phyloP scores from a whole-genome alignment of 805 yeast genomes.

The Saturnispora saitoi region DNA sequence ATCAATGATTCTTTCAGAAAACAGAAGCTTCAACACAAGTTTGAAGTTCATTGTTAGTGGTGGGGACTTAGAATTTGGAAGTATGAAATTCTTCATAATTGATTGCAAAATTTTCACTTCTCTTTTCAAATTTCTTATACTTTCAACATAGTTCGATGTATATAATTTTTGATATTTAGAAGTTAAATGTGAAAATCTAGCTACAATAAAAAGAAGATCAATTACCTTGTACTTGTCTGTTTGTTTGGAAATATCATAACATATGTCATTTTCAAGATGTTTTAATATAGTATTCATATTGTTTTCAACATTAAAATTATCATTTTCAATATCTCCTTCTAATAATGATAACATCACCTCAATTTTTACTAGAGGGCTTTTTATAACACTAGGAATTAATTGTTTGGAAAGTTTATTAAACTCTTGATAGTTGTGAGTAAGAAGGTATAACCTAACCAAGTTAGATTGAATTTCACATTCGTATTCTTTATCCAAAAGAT shows the following conservation, averaged over 20 bases:
- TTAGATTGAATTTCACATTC: not conserved
- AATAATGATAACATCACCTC: constrained; percentile 2
- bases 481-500: not conserved
- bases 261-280: not conserved
- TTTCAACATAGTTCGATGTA: constrained; percentile 19
- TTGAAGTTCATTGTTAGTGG: constrained; percentile 19
- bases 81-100: constrained; percentile 35
- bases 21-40: constrained; percentile 27
- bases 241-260: constrained; percentile 11
- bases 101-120: constrained; percentile 47
- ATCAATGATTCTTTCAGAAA: constrained; percentile 29
- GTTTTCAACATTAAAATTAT: not conserved
- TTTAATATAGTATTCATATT: not conserved
- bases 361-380: not conserved
- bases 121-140: constrained; percentile 36
- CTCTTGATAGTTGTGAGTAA: not conserved
- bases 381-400: not conserved
- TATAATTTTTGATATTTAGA: constrained; percentile 20
- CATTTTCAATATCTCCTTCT: constrained; percentile 1
- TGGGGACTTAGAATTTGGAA: constrained; percentile 11
- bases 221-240: constrained; percentile 14
- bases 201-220: constrained; percentile 22
- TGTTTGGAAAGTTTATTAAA: not conserved
- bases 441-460: not conserved
- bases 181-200: constrained; percentile 30